These are phyloP conservation scores for Candida insectalens DNA, from an alignment of 805 yeast species.

Conservation along the genomic window DNA sequence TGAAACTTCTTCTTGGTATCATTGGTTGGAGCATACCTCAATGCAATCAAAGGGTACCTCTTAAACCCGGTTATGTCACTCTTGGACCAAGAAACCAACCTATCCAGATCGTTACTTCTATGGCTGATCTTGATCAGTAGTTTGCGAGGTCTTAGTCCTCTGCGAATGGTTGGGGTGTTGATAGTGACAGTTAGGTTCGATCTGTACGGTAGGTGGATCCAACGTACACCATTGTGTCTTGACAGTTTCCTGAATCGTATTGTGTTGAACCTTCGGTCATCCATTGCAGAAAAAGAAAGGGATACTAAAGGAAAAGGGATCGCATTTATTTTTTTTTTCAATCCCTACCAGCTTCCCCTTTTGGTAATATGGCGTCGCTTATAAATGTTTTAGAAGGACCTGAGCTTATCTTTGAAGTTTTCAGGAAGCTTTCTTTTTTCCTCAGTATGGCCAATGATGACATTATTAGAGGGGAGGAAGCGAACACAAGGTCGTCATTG, in stretches of 20 bases:
- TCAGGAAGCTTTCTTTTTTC: no score
- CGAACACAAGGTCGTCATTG: no score
- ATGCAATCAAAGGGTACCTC: slow-evolving; percentile 16
- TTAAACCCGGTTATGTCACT: slow-evolving; percentile 13
- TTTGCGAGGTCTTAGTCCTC: slow-evolving; percentile 1
- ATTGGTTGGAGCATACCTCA: slow-evolving; percentile 8
- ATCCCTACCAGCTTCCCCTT: no score
- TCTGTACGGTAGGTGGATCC: slow-evolving; percentile 18
- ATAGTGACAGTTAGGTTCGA: slow-evolving; percentile 14
- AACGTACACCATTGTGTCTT: slow-evolving; percentile 8
- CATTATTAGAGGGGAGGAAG: no score
- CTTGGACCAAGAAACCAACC: slow-evolving; percentile 11
- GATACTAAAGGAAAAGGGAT: no score
- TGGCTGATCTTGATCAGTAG: slow-evolving; percentile 13
- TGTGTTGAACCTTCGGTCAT: slow-evolving; percentile 4
- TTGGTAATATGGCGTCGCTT: no score
- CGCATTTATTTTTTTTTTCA: no score
- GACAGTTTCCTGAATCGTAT: slow-evolving; percentile 14
- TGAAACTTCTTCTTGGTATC: slow-evolving; percentile 2
- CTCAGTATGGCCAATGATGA: no score
- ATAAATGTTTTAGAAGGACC: no score
- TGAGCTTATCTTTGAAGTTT: no score
- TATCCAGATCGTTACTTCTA: slow-evolving; percentile 17
- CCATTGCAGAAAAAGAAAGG: neutral
- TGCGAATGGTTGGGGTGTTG: slow-evolving; percentile 2